These are phyloP conservation scores for Lachnellula willkommii DNA, from an alignment of 2,329 filamentous ascomycete species.

Conservation along the genomic window DNA sequence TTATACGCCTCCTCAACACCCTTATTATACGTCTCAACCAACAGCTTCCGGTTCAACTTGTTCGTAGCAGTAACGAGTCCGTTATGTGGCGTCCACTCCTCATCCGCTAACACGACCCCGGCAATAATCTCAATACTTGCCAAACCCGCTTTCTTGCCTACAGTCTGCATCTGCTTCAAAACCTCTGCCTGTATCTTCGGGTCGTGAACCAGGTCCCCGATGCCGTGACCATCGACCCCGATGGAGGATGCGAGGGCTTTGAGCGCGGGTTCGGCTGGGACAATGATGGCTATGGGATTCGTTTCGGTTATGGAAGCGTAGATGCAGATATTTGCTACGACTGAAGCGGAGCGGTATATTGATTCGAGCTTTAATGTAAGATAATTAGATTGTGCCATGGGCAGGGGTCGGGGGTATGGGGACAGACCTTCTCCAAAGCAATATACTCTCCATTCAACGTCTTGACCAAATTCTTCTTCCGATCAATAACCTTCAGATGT, in stretches of 20 bases:
- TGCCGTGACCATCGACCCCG: conserved; percentile 55
- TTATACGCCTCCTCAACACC: conserved; percentile 56
- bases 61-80: conserved; percentile 62
- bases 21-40: conserved; percentile 52
- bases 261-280: conserved; percentile 58
- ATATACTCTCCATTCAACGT: conserved; percentile 94
- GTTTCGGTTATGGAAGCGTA: conserved; percentile 69
- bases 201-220: conserved; percentile 52
- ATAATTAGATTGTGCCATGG: conserved; percentile 18
- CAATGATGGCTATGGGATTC: conserved; percentile 76
- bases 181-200: conserved; percentile 55
- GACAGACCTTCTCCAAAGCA: conserved; percentile 69
- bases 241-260: conserved; percentile 50
- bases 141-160: conserved; percentile 61
- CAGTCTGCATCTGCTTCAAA: conserved; percentile 61
- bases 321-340: conserved; percentile 80
- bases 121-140: conserved; percentile 65
- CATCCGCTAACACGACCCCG: conserved; percentile 71
- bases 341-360: conserved; percentile 70
- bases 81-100: conserved; percentile 80
- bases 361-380: conserved; percentile 60
- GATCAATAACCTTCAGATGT: conserved; percentile 72
- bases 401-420: conserved; percentile 12
- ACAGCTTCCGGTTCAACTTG: conserved; percentile 64
- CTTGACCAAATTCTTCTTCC: conserved; percentile 92